A percentile compares a stretch with the other conserved stretches of the same genome.
Evolutionary conservation across 1,284 basidiomycete species (phyloP).

Genomic region (Chalciporus sp.): DNA sequence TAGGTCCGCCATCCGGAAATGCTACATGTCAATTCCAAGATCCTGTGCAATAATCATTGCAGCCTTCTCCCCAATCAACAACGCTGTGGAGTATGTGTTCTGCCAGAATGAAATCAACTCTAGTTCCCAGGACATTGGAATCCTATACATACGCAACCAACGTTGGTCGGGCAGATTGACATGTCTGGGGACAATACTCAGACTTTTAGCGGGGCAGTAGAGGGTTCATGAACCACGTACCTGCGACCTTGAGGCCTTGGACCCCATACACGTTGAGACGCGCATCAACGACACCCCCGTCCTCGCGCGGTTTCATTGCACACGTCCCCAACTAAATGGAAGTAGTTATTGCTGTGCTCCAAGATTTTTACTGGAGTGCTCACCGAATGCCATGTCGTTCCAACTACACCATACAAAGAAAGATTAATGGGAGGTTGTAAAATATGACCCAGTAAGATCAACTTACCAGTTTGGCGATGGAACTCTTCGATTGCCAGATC

Average conservation of each 20-base stretch:
- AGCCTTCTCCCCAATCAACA: too few species aligned
- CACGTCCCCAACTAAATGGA: slow-evolving; percentile 14
- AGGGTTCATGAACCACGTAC: background rate
- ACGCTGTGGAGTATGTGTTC: background rate
- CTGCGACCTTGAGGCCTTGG: slow-evolving; percentile 1
- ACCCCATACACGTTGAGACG: slow-evolving; percentile 15
- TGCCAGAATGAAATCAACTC: background rate
- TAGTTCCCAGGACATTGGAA: background rate
- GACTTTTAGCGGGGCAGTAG: background rate
- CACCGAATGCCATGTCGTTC: slow-evolving; percentile 58
- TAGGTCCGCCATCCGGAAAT: too few species aligned
- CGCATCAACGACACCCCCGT: slow-evolving; percentile 17
- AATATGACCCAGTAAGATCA: too few species aligned
- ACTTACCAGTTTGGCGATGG: slow-evolving; percentile 35
- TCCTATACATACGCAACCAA: too few species aligned
- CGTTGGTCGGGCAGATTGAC: slow-evolving; percentile 13
- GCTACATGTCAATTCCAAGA: too few species aligned
- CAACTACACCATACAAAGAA: slow-evolving; percentile 31
- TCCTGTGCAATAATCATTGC: too few species aligned
- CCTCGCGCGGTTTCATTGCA: slow-evolving; percentile 14
- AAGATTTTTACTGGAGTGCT: slow-evolving; percentile 7
- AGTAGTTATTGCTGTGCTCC: background rate
- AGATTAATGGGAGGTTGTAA: too few species aligned
- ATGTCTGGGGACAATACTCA: slow-evolving; percentile 8
- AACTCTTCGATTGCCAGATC: slow-evolving; percentile 53